These are phyloP conservation scores for Lactarius hatsudake DNA, from an alignment of 768 basidiomycete genomes.

Conservation along the genomic window DNA sequence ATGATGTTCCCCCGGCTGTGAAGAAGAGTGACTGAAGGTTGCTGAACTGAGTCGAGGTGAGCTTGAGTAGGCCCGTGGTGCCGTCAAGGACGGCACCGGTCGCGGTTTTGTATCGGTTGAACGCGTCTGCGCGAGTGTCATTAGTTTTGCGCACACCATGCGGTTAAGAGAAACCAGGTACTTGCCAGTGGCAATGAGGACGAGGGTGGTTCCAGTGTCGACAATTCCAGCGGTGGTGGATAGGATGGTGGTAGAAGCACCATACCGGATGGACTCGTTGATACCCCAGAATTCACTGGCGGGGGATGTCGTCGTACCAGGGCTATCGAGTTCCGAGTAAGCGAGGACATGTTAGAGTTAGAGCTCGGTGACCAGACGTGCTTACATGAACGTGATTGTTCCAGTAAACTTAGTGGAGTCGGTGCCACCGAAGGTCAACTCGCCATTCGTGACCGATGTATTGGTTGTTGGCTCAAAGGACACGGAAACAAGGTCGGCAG, in stretches of 20 bases:
- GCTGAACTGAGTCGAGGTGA: too few relatives aligned
- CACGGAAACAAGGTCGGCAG: conserved; percentile 35
- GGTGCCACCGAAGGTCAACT: conserved; percentile 39
- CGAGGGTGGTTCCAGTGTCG: too few relatives aligned
- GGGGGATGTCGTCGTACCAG: conserved; percentile 35
- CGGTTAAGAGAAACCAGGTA: too few relatives aligned
- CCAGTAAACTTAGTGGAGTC: conserved; percentile 36
- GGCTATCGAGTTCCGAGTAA: conserved; percentile 22
- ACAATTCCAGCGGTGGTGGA: too few relatives aligned
- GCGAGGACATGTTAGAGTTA: background rate
- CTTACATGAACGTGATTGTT: conserved; percentile 33
- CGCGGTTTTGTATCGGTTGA: too few relatives aligned
- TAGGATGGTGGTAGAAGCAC: conserved; percentile 7
- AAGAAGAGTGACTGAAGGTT: too few relatives aligned
- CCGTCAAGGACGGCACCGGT: too few relatives aligned
- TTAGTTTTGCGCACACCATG: too few relatives aligned
- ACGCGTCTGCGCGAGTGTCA: too few relatives aligned
- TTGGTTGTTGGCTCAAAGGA: conserved; percentile 36
- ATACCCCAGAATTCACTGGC: conserved; percentile 38
- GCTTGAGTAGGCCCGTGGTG: too few relatives aligned
- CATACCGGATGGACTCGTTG: conserved; percentile 34
- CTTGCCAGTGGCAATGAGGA: too few relatives aligned
- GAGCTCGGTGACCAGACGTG: background rate
- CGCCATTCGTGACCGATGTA: conserved; percentile 32
- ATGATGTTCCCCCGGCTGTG: too few relatives aligned